Percentiles rank a stretch among this genome's conserved stretches.
Evolutionary conservation across 495 filamentous ascomycete species (phyloP).

Genomic region (Parmelia sp.): DNA sequence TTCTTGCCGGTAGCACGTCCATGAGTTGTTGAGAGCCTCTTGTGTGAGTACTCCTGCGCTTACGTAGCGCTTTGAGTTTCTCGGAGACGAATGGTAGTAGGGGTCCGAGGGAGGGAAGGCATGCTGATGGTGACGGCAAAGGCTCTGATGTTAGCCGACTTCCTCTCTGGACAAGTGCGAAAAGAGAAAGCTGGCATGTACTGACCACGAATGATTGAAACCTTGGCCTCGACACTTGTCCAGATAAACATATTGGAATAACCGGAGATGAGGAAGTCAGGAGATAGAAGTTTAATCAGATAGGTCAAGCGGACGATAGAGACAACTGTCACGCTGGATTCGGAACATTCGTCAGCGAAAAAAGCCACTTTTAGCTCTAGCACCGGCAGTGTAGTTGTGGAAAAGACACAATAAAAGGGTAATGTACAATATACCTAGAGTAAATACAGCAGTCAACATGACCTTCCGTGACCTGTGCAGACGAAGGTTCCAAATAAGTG

Average conservation of each 20-base stretch:
- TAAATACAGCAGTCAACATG: conserved; percentile 19
- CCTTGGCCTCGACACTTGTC: conserved; percentile 13
- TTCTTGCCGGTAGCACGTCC: conserved; percentile 5
- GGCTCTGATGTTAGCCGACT: not conserved
- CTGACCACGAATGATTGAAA: conserved; percentile 19
- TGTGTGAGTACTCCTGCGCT: not conserved
- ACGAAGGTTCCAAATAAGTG: conserved; percentile 36
- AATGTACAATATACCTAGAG: conserved; percentile 21
- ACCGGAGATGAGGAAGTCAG: no score
- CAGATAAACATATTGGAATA: no score
- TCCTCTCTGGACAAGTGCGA: not conserved
- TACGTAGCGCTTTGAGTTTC: conserved; percentile 3
- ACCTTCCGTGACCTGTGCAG: conserved; percentile 31
- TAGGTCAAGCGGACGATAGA: conserved; percentile 10
- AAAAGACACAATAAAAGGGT: not conserved
- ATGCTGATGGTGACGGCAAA: conserved; percentile 2
- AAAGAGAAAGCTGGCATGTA: not conserved
- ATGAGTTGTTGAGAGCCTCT: not conserved
- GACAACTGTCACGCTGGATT: conserved; percentile 13
- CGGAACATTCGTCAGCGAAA: not conserved
- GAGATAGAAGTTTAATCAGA: not conserved
- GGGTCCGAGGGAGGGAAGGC: conserved; percentile 12
- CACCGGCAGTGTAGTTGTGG: not conserved
- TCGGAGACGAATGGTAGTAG: conserved; percentile 4
- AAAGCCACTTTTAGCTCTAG: not conserved